Conservation (phyloP, 2,329 filamentous ascomycete species). For the Epicoccum nigrum region DNA sequence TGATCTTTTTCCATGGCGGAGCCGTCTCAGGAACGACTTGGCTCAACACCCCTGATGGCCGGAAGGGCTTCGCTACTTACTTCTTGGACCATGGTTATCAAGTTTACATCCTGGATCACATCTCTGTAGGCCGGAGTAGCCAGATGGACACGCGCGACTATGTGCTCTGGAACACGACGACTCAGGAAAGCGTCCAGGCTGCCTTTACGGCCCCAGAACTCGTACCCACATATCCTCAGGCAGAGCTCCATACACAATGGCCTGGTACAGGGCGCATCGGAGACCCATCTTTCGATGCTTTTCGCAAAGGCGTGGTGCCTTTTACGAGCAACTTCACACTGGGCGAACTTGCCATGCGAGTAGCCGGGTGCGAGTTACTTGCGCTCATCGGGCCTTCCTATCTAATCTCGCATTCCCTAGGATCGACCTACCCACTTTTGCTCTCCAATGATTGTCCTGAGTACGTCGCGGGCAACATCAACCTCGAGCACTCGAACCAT, state of each 20-base stretch:
- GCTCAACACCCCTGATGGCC: constrained; percentile 50
- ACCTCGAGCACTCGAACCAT: constrained; percentile 61
- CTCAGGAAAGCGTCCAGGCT: constrained; percentile 1
- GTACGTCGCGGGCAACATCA: constrained; percentile 55
- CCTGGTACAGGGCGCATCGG: constrained; percentile 46
- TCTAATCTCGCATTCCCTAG: constrained; percentile 57
- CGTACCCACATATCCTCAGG: constrained; percentile 43
- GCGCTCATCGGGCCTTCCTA: constrained; percentile 51
- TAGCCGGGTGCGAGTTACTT: constrained; percentile 52
- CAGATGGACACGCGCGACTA: constrained; percentile 5
- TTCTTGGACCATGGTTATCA: constrained; percentile 47
- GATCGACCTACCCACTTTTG: constrained; percentile 47
- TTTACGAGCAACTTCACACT: constrained; percentile 36
- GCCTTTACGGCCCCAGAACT: constrained; percentile 13
- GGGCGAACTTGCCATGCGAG: constrained; percentile 39
- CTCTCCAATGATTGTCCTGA: not conserved
- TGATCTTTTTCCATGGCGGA: constrained; percentile 20
- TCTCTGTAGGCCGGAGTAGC: constrained; percentile 48
- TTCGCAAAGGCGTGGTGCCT: constrained; percentile 53
- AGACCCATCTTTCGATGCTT: constrained; percentile 57
- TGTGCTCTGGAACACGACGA: constrained; percentile 1
- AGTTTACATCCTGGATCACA: constrained; percentile 57
- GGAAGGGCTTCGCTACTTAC: constrained; percentile 11
- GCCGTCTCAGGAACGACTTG: constrained; percentile 31
- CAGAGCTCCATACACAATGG: constrained; percentile 53